Base-by-base conservation (phyloP, 768 basidiomycete genomes). In the Podaxis rugospora region DNA sequence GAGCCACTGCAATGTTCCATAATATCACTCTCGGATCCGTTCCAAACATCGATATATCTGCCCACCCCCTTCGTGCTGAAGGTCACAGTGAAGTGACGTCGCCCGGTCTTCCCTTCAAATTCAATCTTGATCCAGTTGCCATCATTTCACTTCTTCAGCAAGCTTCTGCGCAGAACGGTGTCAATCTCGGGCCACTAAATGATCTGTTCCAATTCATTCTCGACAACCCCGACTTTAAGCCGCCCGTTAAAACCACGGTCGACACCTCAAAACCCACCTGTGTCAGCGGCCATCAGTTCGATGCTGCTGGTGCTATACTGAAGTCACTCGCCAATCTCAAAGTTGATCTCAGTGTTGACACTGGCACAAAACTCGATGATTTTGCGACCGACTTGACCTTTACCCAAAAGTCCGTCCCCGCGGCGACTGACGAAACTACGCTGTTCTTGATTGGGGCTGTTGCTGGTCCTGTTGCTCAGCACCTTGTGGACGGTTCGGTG, bases 381-480 rank as follows among this genome's bases (percentile, higher is more conserved):
- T 91, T 80, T 65, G 69, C 80, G 11, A 85, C 83, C 3, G 78
- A 80, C 49, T 74, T 90, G 35, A 69, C 80, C 11, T 88, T 90
- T 72, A 70, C 74, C 25, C 88, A 90, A 66, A 76, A 70, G 51
- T 75, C 75, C 42, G 84, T 90, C 14, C 76, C 83, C 18, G 83
- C 82, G 0, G 71, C 80, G 47, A 86, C 84, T 1, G 89, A 90
- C 68, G 66, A 78, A 62, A 84, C 84, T 1, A 82, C 80, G 0
- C 71, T 91, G 25, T 88, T 82, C 71, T 77, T 90, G 53, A 85
- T 90, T 42, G 86, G 87, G n/a, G 86, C 83, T 3, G 86, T 90
- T 32, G 85, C 87, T 44, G 84, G 80, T 16, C 86, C 88, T 13
- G 74, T 87, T 28, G 81, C 85, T 2, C 89, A 89, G 70, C 75